A percentile compares a stretch with the other conserved stretches of the same genome.
phyloP scores from a whole-genome alignment of 2,329 filamentous ascomycete species.

The Colletotrichum spinosum region DNA sequence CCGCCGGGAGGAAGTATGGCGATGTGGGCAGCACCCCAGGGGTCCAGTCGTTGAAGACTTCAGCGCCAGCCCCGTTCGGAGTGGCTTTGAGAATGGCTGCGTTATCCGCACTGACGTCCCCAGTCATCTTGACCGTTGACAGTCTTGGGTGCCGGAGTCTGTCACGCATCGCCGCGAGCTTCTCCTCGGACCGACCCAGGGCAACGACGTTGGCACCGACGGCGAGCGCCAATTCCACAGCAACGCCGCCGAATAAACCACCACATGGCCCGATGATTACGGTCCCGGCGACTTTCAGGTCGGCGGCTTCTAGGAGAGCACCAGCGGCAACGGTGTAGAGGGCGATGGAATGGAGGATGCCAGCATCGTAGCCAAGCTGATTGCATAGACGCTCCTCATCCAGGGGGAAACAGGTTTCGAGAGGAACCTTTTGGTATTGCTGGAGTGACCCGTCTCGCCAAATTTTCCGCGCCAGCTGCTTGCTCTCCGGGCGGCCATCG shows the following conservation, averaged over 20 bases:
- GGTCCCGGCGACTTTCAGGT: slow-evolving; percentile 58
- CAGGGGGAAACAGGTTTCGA: slow-evolving; percentile 48
- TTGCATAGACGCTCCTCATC: slow-evolving; percentile 45
- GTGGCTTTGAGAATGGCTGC: background rate
- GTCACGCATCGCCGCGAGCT: slow-evolving; percentile 40
- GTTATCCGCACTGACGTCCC: background rate
- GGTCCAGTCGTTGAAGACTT: background rate
- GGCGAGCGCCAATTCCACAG: slow-evolving; percentile 59
- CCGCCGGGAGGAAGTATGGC: background rate
- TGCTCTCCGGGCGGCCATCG: slow-evolving; percentile 40
- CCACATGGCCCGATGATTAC: slow-evolving; percentile 64
- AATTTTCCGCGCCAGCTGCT: slow-evolving; percentile 40
- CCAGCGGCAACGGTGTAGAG: slow-evolving; percentile 56
- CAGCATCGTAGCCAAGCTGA: slow-evolving; percentile 51
- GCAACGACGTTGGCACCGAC: slow-evolving; percentile 66
- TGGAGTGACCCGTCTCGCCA: slow-evolving; percentile 49
- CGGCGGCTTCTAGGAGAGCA: slow-evolving; percentile 52
- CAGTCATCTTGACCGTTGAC: background rate
- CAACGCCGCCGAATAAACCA: slow-evolving; percentile 60
- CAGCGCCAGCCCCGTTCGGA: no score
- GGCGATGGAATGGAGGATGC: slow-evolving; percentile 52
- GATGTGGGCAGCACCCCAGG: background rate
- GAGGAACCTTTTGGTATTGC: slow-evolving; percentile 44
- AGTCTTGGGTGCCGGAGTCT: background rate
- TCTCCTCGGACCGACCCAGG: slow-evolving; percentile 55